Percentiles rank a stretch among this genome's conserved stretches.
Conservation (phyloP, 305 asterid species). For the Andrographis paniculata region DNA sequence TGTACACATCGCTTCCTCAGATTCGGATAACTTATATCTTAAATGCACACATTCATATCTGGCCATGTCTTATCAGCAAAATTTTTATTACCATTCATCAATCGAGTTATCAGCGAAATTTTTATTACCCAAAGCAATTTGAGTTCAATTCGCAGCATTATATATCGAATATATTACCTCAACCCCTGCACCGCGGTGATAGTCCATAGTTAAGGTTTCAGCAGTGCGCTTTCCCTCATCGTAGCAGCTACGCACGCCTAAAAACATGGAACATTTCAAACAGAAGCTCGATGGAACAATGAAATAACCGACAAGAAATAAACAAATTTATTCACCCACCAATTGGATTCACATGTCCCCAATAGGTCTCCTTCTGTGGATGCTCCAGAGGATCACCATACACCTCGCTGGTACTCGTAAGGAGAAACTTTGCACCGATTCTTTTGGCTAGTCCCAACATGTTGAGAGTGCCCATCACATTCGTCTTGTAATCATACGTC, state of each 20-base stretch:
- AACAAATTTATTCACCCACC: slow-evolving; percentile 31
- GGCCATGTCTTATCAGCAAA: too few relatives aligned
- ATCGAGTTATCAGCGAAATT: not conserved
- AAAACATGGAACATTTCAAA: slow-evolving; percentile 7
- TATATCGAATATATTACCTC: slow-evolving; percentile 41
- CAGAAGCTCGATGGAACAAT: slow-evolving; percentile 14
- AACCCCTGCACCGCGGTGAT: slow-evolving; percentile 83
- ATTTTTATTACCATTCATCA: too few relatives aligned
- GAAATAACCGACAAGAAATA: slow-evolving; percentile 5
- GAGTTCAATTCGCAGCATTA: not conserved
- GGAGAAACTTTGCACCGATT: slow-evolving; percentile 79
- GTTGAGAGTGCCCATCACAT: slow-evolving; percentile 93
- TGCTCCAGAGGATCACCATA: slow-evolving; percentile 99
- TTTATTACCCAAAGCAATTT: too few relatives aligned
- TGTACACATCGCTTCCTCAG: too few relatives aligned
- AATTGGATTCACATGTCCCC: slow-evolving; percentile 98
- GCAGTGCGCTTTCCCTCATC: slow-evolving; percentile 96
- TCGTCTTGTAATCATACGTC: slow-evolving; percentile 43
- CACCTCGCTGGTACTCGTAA: slow-evolving; percentile 97
- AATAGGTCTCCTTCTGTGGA: slow-evolving; percentile 94
- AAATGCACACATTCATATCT: too few relatives aligned
- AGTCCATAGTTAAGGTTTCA: slow-evolving; percentile 94
- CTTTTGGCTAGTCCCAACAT: slow-evolving; percentile 98
- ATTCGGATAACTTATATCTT: too few relatives aligned
- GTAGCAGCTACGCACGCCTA: slow-evolving; percentile 90